A percentile compares a stretch with the other conserved stretches of the same genome.
These are phyloP conservation scores for Cynanchum wilfordii DNA, from an alignment of 257 asterid species.

Conservation along the genomic window DNA sequence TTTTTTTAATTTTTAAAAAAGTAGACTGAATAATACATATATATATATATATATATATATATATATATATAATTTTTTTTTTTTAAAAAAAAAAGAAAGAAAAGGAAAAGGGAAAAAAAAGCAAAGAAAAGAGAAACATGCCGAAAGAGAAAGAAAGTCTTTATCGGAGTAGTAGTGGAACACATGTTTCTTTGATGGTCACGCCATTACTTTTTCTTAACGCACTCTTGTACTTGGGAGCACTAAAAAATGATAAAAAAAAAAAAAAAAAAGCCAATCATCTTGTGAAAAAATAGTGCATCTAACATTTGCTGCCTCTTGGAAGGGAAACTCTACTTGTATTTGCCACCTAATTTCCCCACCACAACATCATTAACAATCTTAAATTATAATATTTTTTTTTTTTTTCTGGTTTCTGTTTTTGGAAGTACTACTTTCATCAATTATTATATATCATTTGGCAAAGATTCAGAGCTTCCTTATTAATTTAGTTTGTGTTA, in stretches of 20 bases:
- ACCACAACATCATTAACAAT: neutral
- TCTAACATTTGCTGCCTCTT: slow-evolving; percentile 11
- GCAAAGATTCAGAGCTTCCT: neutral
- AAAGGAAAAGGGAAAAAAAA: too few species aligned
- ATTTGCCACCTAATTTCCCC: slow-evolving; percentile 10
- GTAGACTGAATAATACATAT: too few species aligned
- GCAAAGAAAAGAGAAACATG: neutral
- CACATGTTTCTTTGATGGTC: neutral
- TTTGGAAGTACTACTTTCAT: neutral
- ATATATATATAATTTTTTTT: too few species aligned
- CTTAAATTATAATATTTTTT: neutral
- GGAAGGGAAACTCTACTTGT: slow-evolving; percentile 4
- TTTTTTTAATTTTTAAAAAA: too few species aligned
- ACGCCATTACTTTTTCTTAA: slow-evolving; percentile 12
- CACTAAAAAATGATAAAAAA: too few species aligned
- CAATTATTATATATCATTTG: neutral
- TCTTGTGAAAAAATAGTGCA: neutral
- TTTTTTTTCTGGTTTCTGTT: neutral
- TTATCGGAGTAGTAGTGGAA: slow-evolving; percentile 11
- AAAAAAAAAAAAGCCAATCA: neutral
- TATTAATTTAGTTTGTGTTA: neutral
- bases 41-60: too few species aligned
- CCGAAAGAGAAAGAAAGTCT: slow-evolving; percentile 7
- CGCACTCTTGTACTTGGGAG: slow-evolving; percentile 2
- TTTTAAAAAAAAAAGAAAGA: neutral